These are phyloP conservation scores for Penicillium nordicum DNA, from an alignment of 2,329 filamentous ascomycete genomes.

Conservation along the genomic window DNA sequence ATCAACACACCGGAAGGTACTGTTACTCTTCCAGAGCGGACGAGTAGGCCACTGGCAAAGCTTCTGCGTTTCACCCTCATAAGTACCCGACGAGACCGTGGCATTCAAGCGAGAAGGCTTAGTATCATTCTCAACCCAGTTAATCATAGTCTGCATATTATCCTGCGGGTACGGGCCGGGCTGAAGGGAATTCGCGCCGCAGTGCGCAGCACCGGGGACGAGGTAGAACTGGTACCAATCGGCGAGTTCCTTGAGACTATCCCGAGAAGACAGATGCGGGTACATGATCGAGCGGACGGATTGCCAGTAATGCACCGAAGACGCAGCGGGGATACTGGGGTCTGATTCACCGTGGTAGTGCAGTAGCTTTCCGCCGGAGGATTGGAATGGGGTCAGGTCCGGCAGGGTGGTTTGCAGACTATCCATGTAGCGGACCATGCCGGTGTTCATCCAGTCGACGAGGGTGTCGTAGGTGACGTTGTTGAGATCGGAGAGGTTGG, in stretches of 20 bases:
- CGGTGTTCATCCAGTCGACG: conserved; percentile 53
- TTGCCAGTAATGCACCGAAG: conserved; percentile 55
- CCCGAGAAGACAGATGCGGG: conserved; percentile 37
- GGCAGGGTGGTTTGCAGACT: conserved; percentile 54
- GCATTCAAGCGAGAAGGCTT: conserved; percentile 47
- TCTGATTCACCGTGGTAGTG: conserved; percentile 60
- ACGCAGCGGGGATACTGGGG: conserved; percentile 51
- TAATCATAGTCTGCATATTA: conserved; percentile 48
- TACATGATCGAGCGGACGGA: conserved; percentile 54
- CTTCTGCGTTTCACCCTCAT: conserved; percentile 33
- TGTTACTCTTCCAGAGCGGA: conserved; percentile 30
- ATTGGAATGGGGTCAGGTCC: conserved; percentile 51
- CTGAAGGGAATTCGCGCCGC: conserved; percentile 46
- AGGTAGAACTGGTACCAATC: conserved; percentile 57
- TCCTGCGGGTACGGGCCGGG: conserved; percentile 47
- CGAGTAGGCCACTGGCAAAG: conserved; percentile 36
- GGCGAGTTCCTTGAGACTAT: conserved; percentile 42
- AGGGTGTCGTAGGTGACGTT: conserved; percentile 57
- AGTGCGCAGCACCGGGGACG: conserved; percentile 54
- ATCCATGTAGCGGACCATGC: conserved; percentile 49
- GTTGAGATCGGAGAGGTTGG: conserved; percentile 45
- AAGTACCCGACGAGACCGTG: conserved; percentile 33
- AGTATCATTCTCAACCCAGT: conserved; percentile 52
- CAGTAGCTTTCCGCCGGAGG: conserved; percentile 54
- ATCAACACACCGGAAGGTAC: conserved; percentile 38